Base-by-base conservation (phyloP, 2,329 filamentous ascomycete genomes). In the Alternaria longipes region DNA sequence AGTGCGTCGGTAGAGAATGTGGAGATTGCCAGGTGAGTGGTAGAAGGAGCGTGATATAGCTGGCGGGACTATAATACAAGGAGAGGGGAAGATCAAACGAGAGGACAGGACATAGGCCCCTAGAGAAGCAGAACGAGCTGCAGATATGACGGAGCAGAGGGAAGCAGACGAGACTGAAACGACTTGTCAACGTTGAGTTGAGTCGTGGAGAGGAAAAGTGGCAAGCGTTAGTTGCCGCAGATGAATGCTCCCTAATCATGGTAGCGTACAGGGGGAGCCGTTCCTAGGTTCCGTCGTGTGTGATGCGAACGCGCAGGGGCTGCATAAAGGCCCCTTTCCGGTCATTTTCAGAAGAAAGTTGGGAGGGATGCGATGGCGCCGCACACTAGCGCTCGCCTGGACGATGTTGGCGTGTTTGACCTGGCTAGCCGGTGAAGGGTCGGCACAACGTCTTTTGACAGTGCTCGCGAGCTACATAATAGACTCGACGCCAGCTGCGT, bases 61-160 rank as follows among this genome's bases (percentile, higher is more conserved):
- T 54, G 49, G 64, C 30, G 60, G 54, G 65, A 68, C 59, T 72
- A 69, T 67, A 69, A 42, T 53, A 64, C 63, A 60, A 65, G 61
- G 34, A 66, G 68, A 75, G 68, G 74, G 66, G 49, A 59, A 67
- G 64, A 67, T 76, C 73, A 78, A 79, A 78, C 74, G 75, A 79
- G 64, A 65, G 75, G 65, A 76, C 66, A 70, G 74, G 72, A 74
- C 74, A 63, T 64, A 44, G 52, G 72, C 69, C 69, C 72, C 65
- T 66, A 50, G 62, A 58, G 56, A 62, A 60, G 63, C 63, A 64
- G 59, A 63, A 28, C 44, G 42, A 50, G 61, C 60, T 66, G 71
- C 68, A 73, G 65, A 66, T 71, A 68, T 70, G 71, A 53, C 59
- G 55, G 64, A 64, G 67, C 53, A 69, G 60, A 59, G 60, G 60